phyloP scores from a whole-genome alignment of 495 filamentous ascomycete species.

The Pyrenula massariospora region DNA sequence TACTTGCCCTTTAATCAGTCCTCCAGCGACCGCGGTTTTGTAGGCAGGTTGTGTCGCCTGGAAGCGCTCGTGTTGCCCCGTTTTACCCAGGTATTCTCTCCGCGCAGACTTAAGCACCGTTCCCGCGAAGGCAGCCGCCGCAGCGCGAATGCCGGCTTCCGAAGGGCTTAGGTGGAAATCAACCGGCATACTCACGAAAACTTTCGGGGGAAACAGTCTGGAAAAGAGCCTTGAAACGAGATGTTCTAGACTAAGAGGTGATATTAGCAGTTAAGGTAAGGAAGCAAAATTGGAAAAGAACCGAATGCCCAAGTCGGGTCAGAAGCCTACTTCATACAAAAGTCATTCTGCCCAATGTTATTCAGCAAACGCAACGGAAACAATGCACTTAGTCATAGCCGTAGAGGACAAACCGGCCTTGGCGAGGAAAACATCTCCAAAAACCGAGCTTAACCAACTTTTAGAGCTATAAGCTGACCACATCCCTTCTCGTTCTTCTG shows the following conservation, averaged over 20 bases:
- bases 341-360: too few species aligned
- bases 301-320: too few species aligned
- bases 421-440: too few species aligned
- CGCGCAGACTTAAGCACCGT: conserved; percentile 22
- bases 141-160: conserved; percentile 21
- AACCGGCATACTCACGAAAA: conserved; percentile 10
- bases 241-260: not conserved
- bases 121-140: conserved; percentile 20
- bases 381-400: not conserved
- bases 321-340: too few species aligned
- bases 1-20: conserved; percentile 37
- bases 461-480: not conserved
- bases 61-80: conserved; percentile 25
- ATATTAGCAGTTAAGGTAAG: not conserved
- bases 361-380: too few species aligned
- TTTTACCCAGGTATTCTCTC: conserved; percentile 18
- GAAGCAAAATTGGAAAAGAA: too few species aligned
- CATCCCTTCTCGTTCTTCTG: too few species aligned
- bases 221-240: not conserved
- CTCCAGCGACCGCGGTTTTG: conserved; percentile 22
- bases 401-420: not conserved
- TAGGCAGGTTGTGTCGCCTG: conserved; percentile 33
- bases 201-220: not conserved
- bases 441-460: not conserved
- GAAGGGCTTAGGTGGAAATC: conserved; percentile 26